Conservation (phyloP, 2,329 filamentous ascomycete species). For the Alternaria longipes region DNA sequence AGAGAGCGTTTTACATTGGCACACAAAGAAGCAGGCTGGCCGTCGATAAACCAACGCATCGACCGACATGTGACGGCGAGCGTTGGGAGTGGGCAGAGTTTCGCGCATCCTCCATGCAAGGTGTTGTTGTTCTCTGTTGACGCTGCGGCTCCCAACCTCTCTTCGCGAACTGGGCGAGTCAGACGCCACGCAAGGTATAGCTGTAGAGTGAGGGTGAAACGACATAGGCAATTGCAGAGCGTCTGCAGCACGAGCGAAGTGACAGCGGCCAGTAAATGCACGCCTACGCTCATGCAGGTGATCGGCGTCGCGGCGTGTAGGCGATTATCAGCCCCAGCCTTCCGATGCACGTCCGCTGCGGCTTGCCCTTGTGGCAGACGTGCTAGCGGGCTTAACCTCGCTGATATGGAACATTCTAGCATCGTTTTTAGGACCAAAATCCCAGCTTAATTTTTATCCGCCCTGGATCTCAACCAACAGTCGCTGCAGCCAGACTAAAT, state of each 20-base stretch:
- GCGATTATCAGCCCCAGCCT: slow-evolving; percentile 31
- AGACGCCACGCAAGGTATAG: not conserved
- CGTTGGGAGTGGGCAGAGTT: slow-evolving; percentile 18
- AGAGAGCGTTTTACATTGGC: slow-evolving; percentile 27
- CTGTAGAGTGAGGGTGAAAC: not conserved
- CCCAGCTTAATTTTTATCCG: slow-evolving; percentile 36
- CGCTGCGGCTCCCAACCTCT: slow-evolving; percentile 41
- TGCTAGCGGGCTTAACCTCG: slow-evolving; percentile 29
- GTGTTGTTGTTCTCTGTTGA: slow-evolving; percentile 35
- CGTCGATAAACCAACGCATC: slow-evolving; percentile 24
- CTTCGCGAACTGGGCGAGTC: slow-evolving; percentile 28
- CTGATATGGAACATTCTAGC: slow-evolving; percentile 47
- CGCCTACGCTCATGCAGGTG: slow-evolving; percentile 8
- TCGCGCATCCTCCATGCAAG: slow-evolving; percentile 18
- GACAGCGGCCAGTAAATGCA: not conserved
- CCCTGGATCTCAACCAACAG: slow-evolving; percentile 40
- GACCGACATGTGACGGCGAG: slow-evolving; percentile 6
- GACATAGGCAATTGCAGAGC: not conserved
- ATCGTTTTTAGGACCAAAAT: slow-evolving; percentile 32
- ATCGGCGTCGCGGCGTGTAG: slow-evolving; percentile 17
- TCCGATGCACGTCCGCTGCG: slow-evolving; percentile 33
- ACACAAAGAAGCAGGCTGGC: slow-evolving; percentile 33
- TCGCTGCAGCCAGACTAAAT: slow-evolving; percentile 41
- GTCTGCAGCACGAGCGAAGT: not conserved
- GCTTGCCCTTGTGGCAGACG: slow-evolving; percentile 28